Evolutionary conservation across 345 rosid genomes (phyloP), one percentile per base, ranked within the genome.

Genomic region (Citrus reticulata): DNA sequence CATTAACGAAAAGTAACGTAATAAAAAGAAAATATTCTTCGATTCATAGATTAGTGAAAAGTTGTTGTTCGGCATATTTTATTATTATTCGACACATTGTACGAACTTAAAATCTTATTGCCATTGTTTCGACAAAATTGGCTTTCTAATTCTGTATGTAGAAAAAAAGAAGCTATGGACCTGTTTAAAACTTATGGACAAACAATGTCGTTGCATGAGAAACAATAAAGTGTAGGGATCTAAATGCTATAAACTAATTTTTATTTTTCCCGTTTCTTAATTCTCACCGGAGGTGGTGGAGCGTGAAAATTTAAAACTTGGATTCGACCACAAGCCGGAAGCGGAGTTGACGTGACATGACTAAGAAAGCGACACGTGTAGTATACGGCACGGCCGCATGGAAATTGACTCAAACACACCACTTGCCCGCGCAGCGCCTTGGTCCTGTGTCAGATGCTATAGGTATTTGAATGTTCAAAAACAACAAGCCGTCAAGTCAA

Each of bases 391-490:
- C 1, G 65, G 57, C 24, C 34, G 57, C 42, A 51, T 8, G 24
- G 78, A 10, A 55, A 7, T 34, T 22, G n/a, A 34, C 17, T 59
- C 1, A 46, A 46, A 68, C 5, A 29, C 30, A 35, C 80, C 79
- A 67, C 83, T 82, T 67, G 83, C 88, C 88, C 89, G 85, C 85
- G 84, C 82, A 64, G 78, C 29, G 62, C 25, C 71, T 32, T 40
- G 46, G n/a, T 35, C 27, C 20, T 25, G 54, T 79, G 73, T 74
- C 87, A 8, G 83, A 74, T 40, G 75, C 62, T 51, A 22, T 81
- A 61, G 61, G 40, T 78, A 58, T 92, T 91, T 90, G 95, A 94
- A 94, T 82, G 83, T 94, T 92, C 90, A 90, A 94, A 90, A 89
- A 94, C 89, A 58, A 1, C 22, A 54, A 13, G 27, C 49, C 49